Evolutionary conservation across 2,329 filamentous ascomycete genomes (phyloP).

Genomic region (Aspergillus sp.): DNA sequence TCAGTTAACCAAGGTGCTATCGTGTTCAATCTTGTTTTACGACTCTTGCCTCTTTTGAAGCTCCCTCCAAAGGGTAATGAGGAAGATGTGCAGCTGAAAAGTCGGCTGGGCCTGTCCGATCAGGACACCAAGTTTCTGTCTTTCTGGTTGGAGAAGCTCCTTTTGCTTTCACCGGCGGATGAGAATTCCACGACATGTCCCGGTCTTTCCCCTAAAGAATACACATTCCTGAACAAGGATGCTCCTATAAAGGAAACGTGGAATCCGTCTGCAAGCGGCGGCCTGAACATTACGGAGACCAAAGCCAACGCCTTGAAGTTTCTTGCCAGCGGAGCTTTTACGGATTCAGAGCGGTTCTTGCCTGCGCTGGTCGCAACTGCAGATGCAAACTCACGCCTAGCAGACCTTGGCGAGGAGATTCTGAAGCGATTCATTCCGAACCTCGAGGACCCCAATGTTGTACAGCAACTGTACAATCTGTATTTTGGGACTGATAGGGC

Average conservation of each 20-base stretch:
- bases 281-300: slow-evolving; percentile 61
- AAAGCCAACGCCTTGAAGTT: slow-evolving; percentile 65
- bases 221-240: slow-evolving; percentile 63
- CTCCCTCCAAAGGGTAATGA: slow-evolving; percentile 70
- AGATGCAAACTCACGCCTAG: slow-evolving; percentile 72
- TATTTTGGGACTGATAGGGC: slow-evolving; percentile 57
- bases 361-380: slow-evolving; percentile 77
- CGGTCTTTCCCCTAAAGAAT: slow-evolving; percentile 59
- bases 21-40: slow-evolving; percentile 76
- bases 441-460: slow-evolving; percentile 60
- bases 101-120: slow-evolving; percentile 59
- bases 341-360: slow-evolving; percentile 72
- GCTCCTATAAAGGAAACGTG: slow-evolving; percentile 45
- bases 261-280: slow-evolving; percentile 53
- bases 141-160: slow-evolving; percentile 66
- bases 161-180: slow-evolving; percentile 57
- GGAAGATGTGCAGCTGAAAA: slow-evolving; percentile 65
- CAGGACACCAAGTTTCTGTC: slow-evolving; percentile 70
- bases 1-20: slow-evolving; percentile 52
- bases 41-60: slow-evolving; percentile 60
- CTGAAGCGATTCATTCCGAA: slow-evolving; percentile 67
- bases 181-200: slow-evolving; percentile 43
- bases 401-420: slow-evolving; percentile 80
- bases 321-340: slow-evolving; percentile 78
- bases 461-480: slow-evolving; percentile 62